Evolutionary conservation across 805 yeast genomes (phyloP).

Genomic region (Cyberlindnera saturnus): DNA sequence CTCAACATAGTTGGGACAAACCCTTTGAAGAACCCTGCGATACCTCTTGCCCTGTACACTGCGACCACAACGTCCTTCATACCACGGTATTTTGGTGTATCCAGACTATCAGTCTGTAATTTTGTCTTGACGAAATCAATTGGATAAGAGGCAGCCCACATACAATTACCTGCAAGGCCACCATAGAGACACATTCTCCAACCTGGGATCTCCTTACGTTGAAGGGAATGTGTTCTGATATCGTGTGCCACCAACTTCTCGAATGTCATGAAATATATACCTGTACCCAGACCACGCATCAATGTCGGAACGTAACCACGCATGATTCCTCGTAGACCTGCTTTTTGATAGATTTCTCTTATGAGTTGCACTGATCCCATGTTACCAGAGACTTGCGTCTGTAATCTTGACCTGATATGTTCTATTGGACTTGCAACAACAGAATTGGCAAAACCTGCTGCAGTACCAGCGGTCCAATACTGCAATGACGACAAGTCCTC

Average conservation of each 20-base stretch:
- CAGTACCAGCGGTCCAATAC: constrained; percentile 77
- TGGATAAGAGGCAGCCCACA: constrained; percentile 89
- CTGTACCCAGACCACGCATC: constrained; percentile 82
- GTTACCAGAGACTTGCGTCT: constrained; percentile 67
- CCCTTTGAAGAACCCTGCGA: constrained; percentile 80
- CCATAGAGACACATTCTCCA: constrained; percentile 86
- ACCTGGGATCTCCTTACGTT: constrained; percentile 75
- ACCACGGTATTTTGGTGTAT: constrained; percentile 52
- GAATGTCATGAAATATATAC: constrained; percentile 81
- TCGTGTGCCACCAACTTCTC: constrained; percentile 78
- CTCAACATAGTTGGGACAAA: constrained; percentile 87
- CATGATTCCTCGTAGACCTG: constrained; percentile 61
- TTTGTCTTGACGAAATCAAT: constrained; percentile 88
- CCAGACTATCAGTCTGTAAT: constrained; percentile 68
- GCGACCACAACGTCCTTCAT: constrained; percentile 52
- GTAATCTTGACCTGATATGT: constrained; percentile 88
- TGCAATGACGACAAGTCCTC: constrained; percentile 48
- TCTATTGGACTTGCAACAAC: constrained; percentile 91
- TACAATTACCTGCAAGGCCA: constrained; percentile 80
- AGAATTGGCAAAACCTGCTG: constrained; percentile 88
- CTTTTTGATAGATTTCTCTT: constrained; percentile 43
- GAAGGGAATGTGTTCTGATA: constrained; percentile 35
- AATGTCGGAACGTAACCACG: constrained; percentile 81
- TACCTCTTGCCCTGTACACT: constrained; percentile 54
- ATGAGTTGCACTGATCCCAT: constrained; percentile 70